A percentile compares a stretch with the other conserved stretches of the same genome.
These are phyloP conservation scores for Nothopassalora personata DNA, from an alignment of 2,329 filamentous ascomycete genomes.

Conservation along the genomic window DNA sequence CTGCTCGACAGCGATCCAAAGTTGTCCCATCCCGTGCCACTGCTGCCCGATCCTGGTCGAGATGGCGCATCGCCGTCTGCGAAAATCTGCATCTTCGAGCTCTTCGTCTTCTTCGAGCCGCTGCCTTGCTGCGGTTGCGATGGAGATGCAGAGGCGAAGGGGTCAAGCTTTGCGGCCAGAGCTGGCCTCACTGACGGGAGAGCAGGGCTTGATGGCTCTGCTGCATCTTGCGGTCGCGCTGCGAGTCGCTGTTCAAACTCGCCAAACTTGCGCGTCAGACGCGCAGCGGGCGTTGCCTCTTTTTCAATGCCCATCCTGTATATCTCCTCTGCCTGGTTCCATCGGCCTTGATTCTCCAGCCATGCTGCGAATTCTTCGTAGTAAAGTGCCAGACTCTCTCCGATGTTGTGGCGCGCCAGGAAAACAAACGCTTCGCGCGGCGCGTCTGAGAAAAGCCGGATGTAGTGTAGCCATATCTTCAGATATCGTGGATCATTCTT, in stretches of 20 bases:
- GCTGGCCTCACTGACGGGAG: constrained; percentile 77
- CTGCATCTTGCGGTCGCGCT: constrained; percentile 55
- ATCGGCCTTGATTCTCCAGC: constrained; percentile 78
- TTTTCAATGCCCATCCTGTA: constrained; percentile 85
- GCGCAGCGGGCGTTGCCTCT: constrained; percentile 74
- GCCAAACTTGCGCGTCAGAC: constrained; percentile 80
- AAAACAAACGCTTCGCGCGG: constrained; percentile 91
- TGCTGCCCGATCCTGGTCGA: constrained; percentile 49
- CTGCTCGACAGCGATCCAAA: constrained; percentile 82
- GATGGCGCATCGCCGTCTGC: constrained; percentile 59
- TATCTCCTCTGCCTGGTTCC: constrained; percentile 89
- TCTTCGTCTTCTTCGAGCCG: constrained; percentile 58
- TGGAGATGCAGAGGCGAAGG: constrained; percentile 59
- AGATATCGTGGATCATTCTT: constrained; percentile 93
- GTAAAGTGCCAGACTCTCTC: constrained; percentile 80
- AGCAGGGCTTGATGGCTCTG: constrained; percentile 77
- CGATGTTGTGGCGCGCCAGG: constrained; percentile 79
- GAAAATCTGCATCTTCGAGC: constrained; percentile 85
- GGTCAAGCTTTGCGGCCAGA: constrained; percentile 78
- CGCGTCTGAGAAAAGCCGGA: constrained; percentile 85
- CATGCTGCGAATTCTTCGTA: constrained; percentile 96
- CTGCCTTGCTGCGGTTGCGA: constrained; percentile 54
- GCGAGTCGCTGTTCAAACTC: constrained; percentile 81
- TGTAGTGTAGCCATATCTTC: constrained; percentile 90
- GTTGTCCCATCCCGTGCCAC: constrained; percentile 78